Evolutionary conservation across 495 filamentous ascomycete species (phyloP).

Genomic region (Aspergillus homomorphus): DNA sequence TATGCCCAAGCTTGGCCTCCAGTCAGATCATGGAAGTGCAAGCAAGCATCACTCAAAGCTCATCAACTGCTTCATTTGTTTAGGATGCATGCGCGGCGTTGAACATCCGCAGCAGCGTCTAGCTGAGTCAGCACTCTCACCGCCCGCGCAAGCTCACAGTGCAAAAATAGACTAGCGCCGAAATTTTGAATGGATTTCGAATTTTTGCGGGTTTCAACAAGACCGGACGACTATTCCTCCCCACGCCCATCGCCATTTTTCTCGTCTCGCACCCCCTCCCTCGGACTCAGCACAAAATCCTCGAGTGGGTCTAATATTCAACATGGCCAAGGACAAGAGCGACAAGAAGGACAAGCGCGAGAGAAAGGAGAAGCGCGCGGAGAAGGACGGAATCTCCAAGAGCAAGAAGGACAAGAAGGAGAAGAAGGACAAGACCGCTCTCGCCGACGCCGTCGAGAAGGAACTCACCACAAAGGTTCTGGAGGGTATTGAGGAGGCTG

Average conservation of each 20-base stretch:
- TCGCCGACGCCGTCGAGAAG: conserved; percentile 60
- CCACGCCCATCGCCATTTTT: conserved; percentile 22
- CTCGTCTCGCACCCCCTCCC: conserved; percentile 16
- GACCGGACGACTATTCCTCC: conserved; percentile 25
- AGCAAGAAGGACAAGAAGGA: conserved; percentile 62
- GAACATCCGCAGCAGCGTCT: conserved; percentile 13
- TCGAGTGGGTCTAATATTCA: conserved; percentile 23
- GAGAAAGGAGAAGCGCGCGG: conserved; percentile 78
- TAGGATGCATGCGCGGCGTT: not conserved
- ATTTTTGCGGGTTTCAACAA: conserved; percentile 33
- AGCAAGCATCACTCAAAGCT: conserved; percentile 1
- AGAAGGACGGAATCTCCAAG: conserved; percentile 73
- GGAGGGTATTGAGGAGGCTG: conserved; percentile 50
- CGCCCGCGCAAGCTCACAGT: conserved; percentile 17
- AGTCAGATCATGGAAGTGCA: not conserved
- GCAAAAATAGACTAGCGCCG: conserved; percentile 37
- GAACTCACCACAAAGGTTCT: conserved; percentile 54
- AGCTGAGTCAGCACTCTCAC: conserved; percentile 36
- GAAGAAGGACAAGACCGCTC: conserved; percentile 65
- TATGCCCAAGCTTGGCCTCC: not conserved
- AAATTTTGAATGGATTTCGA: conserved; percentile 43
- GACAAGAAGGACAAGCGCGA: conserved; percentile 72
- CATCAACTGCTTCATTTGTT: conserved; percentile 15
- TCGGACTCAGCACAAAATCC: conserved; percentile 17
- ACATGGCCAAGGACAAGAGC: conserved; percentile 53